Conservation (phyloP, 2,329 filamentous ascomycete genomes). For the Chaetomiaceae sp. region DNA sequence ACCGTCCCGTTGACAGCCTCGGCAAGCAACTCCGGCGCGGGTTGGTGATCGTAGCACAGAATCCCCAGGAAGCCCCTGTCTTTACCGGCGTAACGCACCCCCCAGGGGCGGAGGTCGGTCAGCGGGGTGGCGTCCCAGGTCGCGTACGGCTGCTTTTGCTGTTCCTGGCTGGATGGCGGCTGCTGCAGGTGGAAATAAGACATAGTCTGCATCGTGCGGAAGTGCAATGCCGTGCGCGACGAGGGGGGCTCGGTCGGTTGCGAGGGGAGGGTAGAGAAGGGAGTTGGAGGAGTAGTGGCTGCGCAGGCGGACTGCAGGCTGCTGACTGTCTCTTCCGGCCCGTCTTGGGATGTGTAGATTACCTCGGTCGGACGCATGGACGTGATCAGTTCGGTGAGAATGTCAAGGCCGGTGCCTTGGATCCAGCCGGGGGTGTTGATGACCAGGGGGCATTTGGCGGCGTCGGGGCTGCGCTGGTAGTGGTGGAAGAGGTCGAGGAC, state of each 20-base stretch:
- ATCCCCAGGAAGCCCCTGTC: constrained; percentile 58
- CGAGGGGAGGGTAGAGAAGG: constrained; percentile 54
- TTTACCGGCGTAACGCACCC: constrained; percentile 54
- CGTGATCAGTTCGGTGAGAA: constrained; percentile 55
- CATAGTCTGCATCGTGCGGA: constrained; percentile 72
- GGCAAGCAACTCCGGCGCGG: constrained; percentile 52
- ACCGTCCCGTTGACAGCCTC: constrained; percentile 68
- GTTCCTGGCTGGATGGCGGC: constrained; percentile 3
- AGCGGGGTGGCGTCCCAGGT: constrained; percentile 54
- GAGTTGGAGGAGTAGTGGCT: constrained; percentile 29
- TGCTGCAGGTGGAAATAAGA: constrained; percentile 70
- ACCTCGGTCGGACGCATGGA: constrained; percentile 55
- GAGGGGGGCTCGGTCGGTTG: constrained; percentile 49
- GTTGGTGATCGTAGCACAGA: constrained; percentile 62
- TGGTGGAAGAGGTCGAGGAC: constrained; percentile 57
- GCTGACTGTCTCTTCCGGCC: constrained; percentile 54
- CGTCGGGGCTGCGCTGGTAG: constrained; percentile 45
- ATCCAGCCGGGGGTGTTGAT: constrained; percentile 75
- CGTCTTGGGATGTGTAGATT: constrained; percentile 64
- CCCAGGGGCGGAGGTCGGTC: constrained; percentile 53
- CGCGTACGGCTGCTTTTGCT: constrained; percentile 15
- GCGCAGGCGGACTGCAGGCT: constrained; percentile 43
- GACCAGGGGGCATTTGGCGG: constrained; percentile 53
- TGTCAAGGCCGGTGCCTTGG: constrained; percentile 63
- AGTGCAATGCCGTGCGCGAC: constrained; percentile 58